Percentiles rank a stretch among this genome's conserved stretches.
phyloP scores from a whole-genome alignment of 1,284 basidiomycete genomes.

The Austropuccinia psidii region DNA sequence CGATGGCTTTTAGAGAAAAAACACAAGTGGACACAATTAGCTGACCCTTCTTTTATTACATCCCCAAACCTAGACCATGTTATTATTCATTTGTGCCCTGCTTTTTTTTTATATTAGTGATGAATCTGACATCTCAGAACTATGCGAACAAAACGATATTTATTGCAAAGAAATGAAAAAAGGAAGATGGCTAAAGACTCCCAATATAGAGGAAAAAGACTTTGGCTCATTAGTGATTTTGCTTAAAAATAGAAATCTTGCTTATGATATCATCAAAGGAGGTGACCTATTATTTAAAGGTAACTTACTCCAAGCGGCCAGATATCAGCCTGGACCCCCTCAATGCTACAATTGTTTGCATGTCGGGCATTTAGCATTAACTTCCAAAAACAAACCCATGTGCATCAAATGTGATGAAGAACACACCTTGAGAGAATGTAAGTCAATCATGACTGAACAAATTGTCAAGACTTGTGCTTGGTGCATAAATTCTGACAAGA shows the following conservation, averaged over 20 bases:
- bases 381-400: background rate
- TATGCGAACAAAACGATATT: constrained; percentile 1
- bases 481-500: no score
- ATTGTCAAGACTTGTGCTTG: no score
- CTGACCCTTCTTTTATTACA: background rate
- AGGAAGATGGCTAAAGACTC: background rate
- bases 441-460: no score
- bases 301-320: background rate
- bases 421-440: background rate
- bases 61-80: background rate
- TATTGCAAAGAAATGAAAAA: background rate
- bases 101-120: background rate
- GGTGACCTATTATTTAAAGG: background rate
- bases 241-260: background rate
- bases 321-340: background rate
- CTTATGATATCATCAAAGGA: background rate
- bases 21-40: background rate
- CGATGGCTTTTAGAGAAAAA: background rate
- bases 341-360: background rate
- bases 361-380: background rate
- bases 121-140: background rate
- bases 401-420: background rate
- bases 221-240: background rate
- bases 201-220: background rate
- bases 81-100: background rate